Evolutionary conservation across 2,329 filamentous ascomycete species (phyloP), one percentile per base, ranked within the genome.

Genomic region (Thelonectria olida): DNA sequence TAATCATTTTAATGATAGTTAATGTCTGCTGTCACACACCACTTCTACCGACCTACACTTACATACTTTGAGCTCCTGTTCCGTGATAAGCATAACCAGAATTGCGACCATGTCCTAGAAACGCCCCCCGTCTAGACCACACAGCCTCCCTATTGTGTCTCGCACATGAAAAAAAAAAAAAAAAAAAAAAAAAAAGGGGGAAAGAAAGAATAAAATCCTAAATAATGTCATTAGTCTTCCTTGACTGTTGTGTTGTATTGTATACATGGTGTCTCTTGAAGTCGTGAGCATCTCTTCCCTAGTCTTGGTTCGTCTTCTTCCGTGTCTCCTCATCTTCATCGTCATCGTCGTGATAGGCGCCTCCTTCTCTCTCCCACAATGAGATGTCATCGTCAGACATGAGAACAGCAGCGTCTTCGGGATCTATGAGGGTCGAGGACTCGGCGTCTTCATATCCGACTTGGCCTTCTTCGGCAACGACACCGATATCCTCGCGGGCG

Each of bases 371-470:
- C 20, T 83, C 84, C 85, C 85, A 88, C 19, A 88, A 74, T 27
- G 84, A 87, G 54, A 88, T 83, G 64, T 88, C 85, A 58, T 88
- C 85, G 48, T 86, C 85, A 45, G 83, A 81, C 83, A 87, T 85
- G 38, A 87, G 73, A 27, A 82, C 82, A 4, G 84, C 84, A 7
- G 81, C 81, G 36, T 84, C 83, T 34, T 81, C 79, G 39, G 83
- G 82, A 25, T 84, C 82, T 48, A 79, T 67, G 67, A 80, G 68
- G 50, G 77, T 75, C 3, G 69, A 57, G 13, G 79, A 76, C 51
- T 84, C 82, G 3, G 79, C 74, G 27, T 83, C 82, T n/a, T 74
- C 79, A 54, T 84, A 81, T 17, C 71, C 72, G 25, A 67, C 73
- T 3, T 74, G 67, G n/a, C 75, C 79, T 47, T 76, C 74, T 34